Base-by-base conservation (phyloP, 331 rosid species). In the Acacia pycnantha region DNA sequence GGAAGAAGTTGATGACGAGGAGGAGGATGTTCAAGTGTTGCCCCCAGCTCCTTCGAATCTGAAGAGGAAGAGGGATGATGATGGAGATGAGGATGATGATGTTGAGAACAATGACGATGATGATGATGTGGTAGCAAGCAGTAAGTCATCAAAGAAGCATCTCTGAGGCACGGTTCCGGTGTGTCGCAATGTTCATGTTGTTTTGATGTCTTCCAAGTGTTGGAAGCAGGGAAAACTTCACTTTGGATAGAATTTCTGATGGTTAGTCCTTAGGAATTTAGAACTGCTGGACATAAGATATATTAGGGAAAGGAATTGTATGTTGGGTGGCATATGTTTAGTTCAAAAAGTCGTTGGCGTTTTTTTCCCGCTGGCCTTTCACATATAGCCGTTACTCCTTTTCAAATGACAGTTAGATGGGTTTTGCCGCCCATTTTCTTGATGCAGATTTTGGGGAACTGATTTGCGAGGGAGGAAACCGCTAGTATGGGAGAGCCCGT, bases 11-110 rank as follows among this genome's bases (percentile, higher is more conserved):
- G 90, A 88, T 21, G 97, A 88, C n/a, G 97, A 89, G 0, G 92
- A 85, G 0, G 87, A 88, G 6, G 85, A 90, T 69, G 92, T 87
- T 78, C 93, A 87, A 84, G 92, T 85, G 79, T 78, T 85, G 79
- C 93, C 94, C 59, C 88, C 93, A 0, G 35, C 86, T 7, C 85
- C 95, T 62, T 87, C 93, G 13, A 83, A 87, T 26, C 84, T 18
- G 15, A 94, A 94, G 89, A 88, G 98, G 84, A 94, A 90, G 92
- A 92, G 98, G 79, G 92, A 92, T 46, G 92, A 77, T 31, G 90
- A 83, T 47, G 89, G 16, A 0, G 90, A 77, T 16, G 80, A 82
- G 24, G 89, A 82, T 14, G 90, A 77, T 18, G 79, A 82, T 61
- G 83, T 84, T 6, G 86, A 71, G 59, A 84, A 77, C 0, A 82